Percentiles rank a stretch among this genome's conserved stretches.
Conservation (phyloP, 768 basidiomycete species). For the Lactifluus rugatus region DNA sequence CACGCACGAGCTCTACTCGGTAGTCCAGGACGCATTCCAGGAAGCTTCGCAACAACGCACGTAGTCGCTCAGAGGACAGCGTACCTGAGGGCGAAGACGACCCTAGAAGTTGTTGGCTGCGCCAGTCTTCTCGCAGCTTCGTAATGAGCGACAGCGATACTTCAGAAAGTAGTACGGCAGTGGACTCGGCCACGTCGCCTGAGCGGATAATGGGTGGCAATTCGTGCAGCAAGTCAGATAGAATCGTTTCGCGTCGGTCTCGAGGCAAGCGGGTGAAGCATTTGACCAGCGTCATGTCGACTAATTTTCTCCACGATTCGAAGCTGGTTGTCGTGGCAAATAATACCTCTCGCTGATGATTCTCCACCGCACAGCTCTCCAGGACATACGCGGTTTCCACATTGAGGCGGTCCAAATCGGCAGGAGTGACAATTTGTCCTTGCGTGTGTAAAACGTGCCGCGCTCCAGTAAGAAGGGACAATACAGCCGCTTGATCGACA, state of each 20-base stretch:
- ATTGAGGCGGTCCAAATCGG: constrained; percentile 56
- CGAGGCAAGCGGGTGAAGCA: constrained; percentile 77
- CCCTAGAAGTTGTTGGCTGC: constrained; percentile 59
- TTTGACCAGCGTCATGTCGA: constrained; percentile 80
- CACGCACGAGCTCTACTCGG: constrained; percentile 76
- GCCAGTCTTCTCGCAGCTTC: constrained; percentile 77
- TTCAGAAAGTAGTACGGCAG: constrained; percentile 78
- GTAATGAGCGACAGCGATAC: constrained; percentile 73
- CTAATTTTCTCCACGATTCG: constrained; percentile 74
- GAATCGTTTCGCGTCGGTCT: constrained; percentile 76
- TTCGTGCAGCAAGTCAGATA: constrained; percentile 83
- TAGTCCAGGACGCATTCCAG: constrained; percentile 69
- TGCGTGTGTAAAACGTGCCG: constrained; percentile 55
- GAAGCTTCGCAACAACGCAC: constrained; percentile 60
- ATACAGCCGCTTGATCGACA: constrained; percentile 62
- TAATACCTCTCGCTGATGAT: constrained; percentile 73
- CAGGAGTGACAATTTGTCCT: constrained; percentile 51
- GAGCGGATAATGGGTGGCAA: constrained; percentile 63
- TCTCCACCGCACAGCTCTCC: constrained; percentile 78
- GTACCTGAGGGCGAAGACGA: constrained; percentile 55
- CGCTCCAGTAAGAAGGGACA: constrained; percentile 56
- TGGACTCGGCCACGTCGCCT: constrained; percentile 54
- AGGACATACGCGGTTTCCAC: constrained; percentile 68
- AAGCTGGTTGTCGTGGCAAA: constrained; percentile 62
- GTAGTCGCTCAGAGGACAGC: constrained; percentile 72